These are phyloP conservation scores for Colletotrichum higginsianum DNA, from an alignment of 2,329 filamentous ascomycete genomes.

Conservation along the genomic window DNA sequence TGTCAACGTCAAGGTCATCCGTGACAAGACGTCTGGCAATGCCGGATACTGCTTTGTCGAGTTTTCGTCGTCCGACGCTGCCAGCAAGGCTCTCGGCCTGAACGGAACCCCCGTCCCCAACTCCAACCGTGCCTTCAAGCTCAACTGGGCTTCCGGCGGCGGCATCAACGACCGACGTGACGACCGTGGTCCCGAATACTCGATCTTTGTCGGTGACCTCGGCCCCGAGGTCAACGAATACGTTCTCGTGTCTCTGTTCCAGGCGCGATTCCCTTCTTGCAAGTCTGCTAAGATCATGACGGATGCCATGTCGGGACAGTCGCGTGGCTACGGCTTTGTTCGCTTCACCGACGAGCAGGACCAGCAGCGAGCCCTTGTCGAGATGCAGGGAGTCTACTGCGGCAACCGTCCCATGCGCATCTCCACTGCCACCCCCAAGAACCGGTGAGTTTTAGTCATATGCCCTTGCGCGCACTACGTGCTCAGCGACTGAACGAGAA, in stretches of 20 bases:
- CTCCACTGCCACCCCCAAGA: constrained; percentile 97
- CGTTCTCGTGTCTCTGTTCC: constrained; percentile 96
- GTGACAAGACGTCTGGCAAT: constrained; percentile 98
- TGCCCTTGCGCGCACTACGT: background rate
- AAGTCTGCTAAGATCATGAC: constrained; percentile 99
- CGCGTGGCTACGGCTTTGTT: constrained; percentile 97
- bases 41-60: constrained; percentile 99
- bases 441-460: constrained; percentile 65
- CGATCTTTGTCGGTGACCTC: constrained; percentile 97
- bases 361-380: constrained; percentile 93
- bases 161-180: constrained; percentile 95
- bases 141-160: constrained; percentile 99
- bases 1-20: constrained; percentile 99
- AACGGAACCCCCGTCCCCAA: constrained; percentile 94
- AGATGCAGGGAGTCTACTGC: constrained; percentile 99
- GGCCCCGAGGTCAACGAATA: constrained; percentile 99
- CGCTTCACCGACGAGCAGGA: constrained; percentile 96
- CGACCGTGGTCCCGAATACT: constrained; percentile 95
- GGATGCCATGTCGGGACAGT: constrained; percentile 97
- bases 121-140: constrained; percentile 95
- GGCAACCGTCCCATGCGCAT: constrained; percentile 99
- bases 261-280: constrained; percentile 95
- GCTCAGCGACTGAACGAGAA: background rate
- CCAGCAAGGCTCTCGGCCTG: constrained; percentile 89
- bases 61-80: constrained; percentile 85